Evolutionary conservation across 2,329 filamentous ascomycete genomes (phyloP).

Genomic region (Monosporascus sp.): DNA sequence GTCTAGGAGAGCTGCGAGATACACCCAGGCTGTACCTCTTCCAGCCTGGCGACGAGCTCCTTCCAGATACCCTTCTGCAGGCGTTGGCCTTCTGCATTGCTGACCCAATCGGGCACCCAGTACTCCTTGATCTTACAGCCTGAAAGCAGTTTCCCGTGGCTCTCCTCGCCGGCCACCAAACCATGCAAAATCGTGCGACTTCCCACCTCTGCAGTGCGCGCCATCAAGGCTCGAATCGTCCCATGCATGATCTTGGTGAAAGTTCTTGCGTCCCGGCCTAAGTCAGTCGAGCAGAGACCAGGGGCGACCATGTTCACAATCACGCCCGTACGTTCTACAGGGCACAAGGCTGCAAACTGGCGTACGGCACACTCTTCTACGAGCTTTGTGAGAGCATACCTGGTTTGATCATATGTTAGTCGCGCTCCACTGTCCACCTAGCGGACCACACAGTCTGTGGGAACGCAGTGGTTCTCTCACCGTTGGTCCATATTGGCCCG

Average conservation of each 20-base stretch:
- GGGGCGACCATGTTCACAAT: conserved; percentile 5
- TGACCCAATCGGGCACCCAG: conserved; percentile 12
- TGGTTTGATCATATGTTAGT: neutral
- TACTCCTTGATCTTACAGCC: conserved; percentile 13
- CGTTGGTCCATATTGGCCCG: no score
- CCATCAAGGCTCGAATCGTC: neutral
- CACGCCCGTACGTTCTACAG: conserved; percentile 6
- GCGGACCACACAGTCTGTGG: no score
- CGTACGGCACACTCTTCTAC: conserved; percentile 3
- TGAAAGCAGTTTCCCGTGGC: conserved; percentile 5
- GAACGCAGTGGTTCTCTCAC: no score
- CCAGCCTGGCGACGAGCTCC: conserved; percentile 2
- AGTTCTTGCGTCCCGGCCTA: neutral
- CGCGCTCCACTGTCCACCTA: no score
- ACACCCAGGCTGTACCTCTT: conserved; percentile 5
- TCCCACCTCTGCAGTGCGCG: conserved; percentile 4
- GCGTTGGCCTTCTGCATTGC: conserved; percentile 3
- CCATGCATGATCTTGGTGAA: no score
- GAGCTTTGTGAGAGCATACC: conserved; percentile 6
- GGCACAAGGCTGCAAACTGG: conserved; percentile 2
- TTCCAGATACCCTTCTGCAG: conserved; percentile 2
- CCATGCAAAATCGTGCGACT: conserved; percentile 6
- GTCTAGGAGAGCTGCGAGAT: neutral
- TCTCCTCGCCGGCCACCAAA: conserved; percentile 5
- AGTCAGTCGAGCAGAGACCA: conserved; percentile 8